Base-by-base conservation (phyloP, 1,284 basidiomycete genomes). In the Microbotryum silenes-acaulis region DNA sequence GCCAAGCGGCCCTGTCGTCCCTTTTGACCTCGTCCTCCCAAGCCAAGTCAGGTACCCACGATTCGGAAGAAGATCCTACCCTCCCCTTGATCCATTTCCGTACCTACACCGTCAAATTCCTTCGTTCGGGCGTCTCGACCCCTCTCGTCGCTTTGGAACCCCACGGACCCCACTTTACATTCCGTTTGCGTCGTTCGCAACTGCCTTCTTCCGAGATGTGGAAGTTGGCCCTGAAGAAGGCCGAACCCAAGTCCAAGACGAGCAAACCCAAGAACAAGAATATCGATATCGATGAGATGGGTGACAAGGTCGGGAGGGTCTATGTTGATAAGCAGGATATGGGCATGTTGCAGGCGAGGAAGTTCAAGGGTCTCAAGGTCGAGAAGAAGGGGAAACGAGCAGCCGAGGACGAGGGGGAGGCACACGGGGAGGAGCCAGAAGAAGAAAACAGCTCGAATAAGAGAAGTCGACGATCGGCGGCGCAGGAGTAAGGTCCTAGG, bases 281-380 rank as follows among this genome's bases (percentile, higher is more conserved):
- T 64, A 76, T 93, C 75, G 91, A 96, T 79, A 89, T 92, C 66
- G 93, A 98, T 79, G 91, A 91, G 76, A 97, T 97, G 94, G 94
- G 94, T 59, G 91, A 98, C 76, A 78, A 92, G 77, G 83, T 96
- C 68, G 94, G 93, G 52, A 81, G 86, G 64, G 83, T 98, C 57
- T 94, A 97, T 76, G 76, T 98, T 53, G 89, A 80, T 61, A 88
- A 85, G 76, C 94, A 99, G 80, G 91, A 98, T 77, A 76, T 99
- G 70, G 77, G 74, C 68, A 88, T 82, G 78, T 74, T 98, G 76
- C 91, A 97, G 81, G 86, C 85, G 64, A 81, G 88, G 72, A 93
- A 92, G 80, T 91, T 93, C 87, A 93, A 91, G 77, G 91, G 87
- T 16, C 74, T 94, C 68, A 89, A 87, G 74, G 75, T 77, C 23